Percentiles rank a stretch among this genome's conserved stretches.
Evolutionary conservation across 2,329 filamentous ascomycete species (phyloP).

Genomic region (Ascochyta clinopodiicola): DNA sequence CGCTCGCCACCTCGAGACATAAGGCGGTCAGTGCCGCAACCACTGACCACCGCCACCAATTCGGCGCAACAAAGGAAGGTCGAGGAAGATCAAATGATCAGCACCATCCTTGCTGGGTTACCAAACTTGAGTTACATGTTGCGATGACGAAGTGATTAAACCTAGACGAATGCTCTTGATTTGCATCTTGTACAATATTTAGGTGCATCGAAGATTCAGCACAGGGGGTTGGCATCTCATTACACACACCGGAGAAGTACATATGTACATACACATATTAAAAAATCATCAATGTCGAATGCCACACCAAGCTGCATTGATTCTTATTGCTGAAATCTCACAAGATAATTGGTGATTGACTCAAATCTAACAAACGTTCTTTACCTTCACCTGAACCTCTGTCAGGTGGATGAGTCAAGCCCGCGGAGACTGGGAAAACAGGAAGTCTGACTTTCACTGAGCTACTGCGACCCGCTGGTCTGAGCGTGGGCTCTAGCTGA

Average conservation of each 20-base stretch:
- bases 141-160: background rate
- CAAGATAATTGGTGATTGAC: too few species aligned
- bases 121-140: constrained; percentile 47
- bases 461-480: background rate
- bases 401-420: background rate
- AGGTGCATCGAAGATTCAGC: background rate
- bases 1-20: constrained; percentile 27
- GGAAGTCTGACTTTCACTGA: background rate
- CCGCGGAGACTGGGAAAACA: background rate
- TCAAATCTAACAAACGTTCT: too few species aligned
- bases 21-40: constrained; percentile 28
- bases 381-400: background rate
- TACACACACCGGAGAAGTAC: background rate
- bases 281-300: background rate
- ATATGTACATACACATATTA: constrained; percentile 1
- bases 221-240: background rate
- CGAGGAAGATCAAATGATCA: constrained; percentile 40
- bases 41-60: constrained; percentile 35
- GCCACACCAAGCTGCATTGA: background rate
- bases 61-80: constrained; percentile 32
- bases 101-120: constrained; percentile 33
- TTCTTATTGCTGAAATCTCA: background rate
- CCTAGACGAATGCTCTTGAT: background rate
- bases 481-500: background rate
- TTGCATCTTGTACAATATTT: background rate